phyloP scores from a whole-genome alignment of 2,329 filamentous ascomycete species.

The Diaporthe eres region DNA sequence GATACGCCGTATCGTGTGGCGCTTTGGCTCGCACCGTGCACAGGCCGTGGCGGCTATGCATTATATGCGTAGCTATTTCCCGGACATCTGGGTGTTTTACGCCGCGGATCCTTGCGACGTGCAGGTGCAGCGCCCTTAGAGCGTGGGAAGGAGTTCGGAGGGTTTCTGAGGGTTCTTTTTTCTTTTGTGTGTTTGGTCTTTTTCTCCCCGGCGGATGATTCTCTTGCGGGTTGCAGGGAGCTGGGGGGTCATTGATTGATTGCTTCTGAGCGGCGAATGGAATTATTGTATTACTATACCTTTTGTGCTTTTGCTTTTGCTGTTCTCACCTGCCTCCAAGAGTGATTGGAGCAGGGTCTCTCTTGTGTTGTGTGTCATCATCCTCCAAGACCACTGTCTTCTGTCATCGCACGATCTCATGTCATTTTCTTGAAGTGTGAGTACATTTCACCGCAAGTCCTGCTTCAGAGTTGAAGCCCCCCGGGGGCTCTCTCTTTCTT shows the following conservation, averaged over 20 bases:
- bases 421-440: not conserved
- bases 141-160: not conserved
- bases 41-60: constrained; percentile 31
- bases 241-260: not conserved
- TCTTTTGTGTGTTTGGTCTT: not conserved
- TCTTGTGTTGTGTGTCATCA: not conserved
- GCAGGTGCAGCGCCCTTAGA: not conserved
- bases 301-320: not conserved
- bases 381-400: not conserved
- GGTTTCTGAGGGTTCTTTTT: not conserved
- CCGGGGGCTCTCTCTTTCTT: not conserved
- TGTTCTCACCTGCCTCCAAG: too few species aligned
- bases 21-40: constrained; percentile 28
- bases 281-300: not conserved
- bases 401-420: not conserved
- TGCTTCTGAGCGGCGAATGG: not conserved
- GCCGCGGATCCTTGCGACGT: constrained; percentile 28
- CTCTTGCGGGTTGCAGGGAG: not conserved
- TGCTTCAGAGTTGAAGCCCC: not conserved
- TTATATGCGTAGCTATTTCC: not conserved
- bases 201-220: not conserved
- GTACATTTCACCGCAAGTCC: not conserved
- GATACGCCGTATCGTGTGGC: constrained; percentile 26
- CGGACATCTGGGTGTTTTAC: not conserved
- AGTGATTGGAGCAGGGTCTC: not conserved